Base-by-base conservation (phyloP, 2,329 filamentous ascomycete genomes). In the Sphaerostilbella broomeana region DNA sequence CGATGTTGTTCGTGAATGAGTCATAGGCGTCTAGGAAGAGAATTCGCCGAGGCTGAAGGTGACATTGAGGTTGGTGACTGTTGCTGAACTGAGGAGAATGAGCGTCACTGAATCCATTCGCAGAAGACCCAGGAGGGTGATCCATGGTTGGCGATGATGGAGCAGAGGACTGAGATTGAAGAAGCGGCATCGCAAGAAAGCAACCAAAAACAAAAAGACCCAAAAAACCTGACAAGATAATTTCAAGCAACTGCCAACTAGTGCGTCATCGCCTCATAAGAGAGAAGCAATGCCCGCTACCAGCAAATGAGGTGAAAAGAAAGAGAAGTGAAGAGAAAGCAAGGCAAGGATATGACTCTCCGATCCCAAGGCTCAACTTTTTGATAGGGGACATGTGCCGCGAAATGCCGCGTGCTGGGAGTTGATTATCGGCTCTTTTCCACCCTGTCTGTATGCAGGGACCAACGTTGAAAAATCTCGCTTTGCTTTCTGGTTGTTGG, bases 11-110 rank as follows among this genome's bases (percentile, higher is more conserved):
- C 40, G 88, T 86, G 64, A 95, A 98, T 28, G 89, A 95, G 67
- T 98, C 92, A 63, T 94, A 94, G 46, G 90, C 89, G 61, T 97
- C 92, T 50, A 98, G 72, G 64, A 94, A 95, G 47, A 97, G 77
- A 46, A 97, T 83, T 44, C 68, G 68, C 40, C 47, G 56, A 39
- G 44, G 44, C 24, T 16, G 41, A 17, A n/a, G 43, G 37, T 19
- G 34, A 21, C 19, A 22, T 8, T 29, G 27, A 29, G 11, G 27
- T 10, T 29, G 11, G 13, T 30, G 27, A n/a, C 27, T n/a, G 15
- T 6, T 30, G 27, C 5, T 13, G n/a, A n/a, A n/a, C n/a, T n/a
- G n/a, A n/a, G n/a, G n/a, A n/a, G n/a, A n/a, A n/a, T n/a, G n/a
- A n/a, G n/a, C n/a, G n/a, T n/a, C n/a, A n/a, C n/a, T n/a, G n/a